phyloP scores from a whole-genome alignment of 257 asterid species.

The Verbena officinalis region DNA sequence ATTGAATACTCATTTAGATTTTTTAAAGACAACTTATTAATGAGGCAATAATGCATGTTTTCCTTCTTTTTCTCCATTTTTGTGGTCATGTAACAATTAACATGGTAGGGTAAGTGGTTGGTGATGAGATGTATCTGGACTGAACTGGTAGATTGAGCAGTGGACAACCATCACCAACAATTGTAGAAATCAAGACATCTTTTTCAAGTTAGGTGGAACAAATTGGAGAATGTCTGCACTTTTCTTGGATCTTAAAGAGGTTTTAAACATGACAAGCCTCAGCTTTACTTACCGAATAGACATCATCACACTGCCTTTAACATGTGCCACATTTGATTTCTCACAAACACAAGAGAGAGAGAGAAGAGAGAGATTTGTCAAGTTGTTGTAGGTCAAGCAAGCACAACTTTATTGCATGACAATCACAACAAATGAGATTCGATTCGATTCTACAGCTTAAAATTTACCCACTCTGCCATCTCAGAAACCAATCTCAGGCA shows the following conservation, averaged over 20 bases:
- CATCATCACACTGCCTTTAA: background rate
- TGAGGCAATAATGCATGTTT: background rate
- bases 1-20: background rate
- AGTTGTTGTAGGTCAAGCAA: constrained; percentile 30
- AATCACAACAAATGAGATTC: constrained; percentile 33
- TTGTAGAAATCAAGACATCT: background rate
- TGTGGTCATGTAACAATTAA: background rate
- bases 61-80: background rate
- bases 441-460: constrained; percentile 29
- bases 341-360: background rate
- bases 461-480: constrained; percentile 27
- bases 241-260: background rate
- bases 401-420: constrained; percentile 33
- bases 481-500: constrained; percentile 34
- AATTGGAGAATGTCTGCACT: background rate
- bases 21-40: background rate
- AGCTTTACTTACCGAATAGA: background rate
- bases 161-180: background rate
- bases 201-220: background rate
- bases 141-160: background rate
- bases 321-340: background rate
- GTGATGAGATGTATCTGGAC: background rate
- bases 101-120: background rate
- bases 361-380: constrained; percentile 11
- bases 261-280: background rate